These are phyloP conservation scores for Lactifluus rugatus DNA, from an alignment of 768 basidiomycete genomes.

Conservation along the genomic window DNA sequence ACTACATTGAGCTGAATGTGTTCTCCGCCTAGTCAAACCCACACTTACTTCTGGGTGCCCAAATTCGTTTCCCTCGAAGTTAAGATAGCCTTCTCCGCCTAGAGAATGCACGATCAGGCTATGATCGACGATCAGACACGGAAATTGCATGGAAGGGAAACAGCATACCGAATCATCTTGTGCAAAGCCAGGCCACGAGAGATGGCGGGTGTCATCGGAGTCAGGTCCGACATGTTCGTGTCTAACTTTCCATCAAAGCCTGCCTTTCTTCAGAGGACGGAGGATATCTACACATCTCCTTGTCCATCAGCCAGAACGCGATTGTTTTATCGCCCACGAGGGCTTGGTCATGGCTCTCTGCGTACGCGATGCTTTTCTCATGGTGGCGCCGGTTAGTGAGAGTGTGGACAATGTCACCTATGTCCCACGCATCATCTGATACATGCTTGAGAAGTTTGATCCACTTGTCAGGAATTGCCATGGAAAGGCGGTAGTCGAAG, in stretches of 20 bases:
- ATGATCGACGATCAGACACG: slow-evolving; percentile 2
- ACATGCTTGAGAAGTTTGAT: slow-evolving; percentile 97
- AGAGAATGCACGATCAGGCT: slow-evolving; percentile 86
- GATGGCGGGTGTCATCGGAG: slow-evolving; percentile 73
- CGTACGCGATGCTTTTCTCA: slow-evolving; percentile 88
- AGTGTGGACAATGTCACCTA: slow-evolving; percentile 80
- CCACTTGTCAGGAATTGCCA: slow-evolving; percentile 99
- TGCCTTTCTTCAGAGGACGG: background rate
- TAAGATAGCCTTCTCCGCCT: slow-evolving; percentile 95
- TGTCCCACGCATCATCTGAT: slow-evolving; percentile 78
- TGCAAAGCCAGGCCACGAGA: slow-evolving; percentile 87
- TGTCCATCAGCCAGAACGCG: slow-evolving; percentile 99
- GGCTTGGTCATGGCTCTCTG: slow-evolving; percentile 97
- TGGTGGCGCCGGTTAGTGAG: slow-evolving; percentile 80
- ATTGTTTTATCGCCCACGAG: slow-evolving; percentile 97
- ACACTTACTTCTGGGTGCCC: slow-evolving; percentile 83
- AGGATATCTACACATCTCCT: slow-evolving; percentile 85
- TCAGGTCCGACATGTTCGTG: slow-evolving; percentile 87
- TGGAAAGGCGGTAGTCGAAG: slow-evolving; percentile 95
- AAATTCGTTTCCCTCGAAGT: slow-evolving; percentile 98
- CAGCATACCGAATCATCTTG: slow-evolving; percentile 86
- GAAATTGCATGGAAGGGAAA: background rate
- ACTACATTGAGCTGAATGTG: background rate
- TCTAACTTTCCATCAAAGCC: slow-evolving; percentile 36
- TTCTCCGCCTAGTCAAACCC: background rate